Evolutionary conservation across 805 yeast species (phyloP), one percentile per base, ranked within the genome.

Genomic region (Starmerella etchellsii): DNA sequence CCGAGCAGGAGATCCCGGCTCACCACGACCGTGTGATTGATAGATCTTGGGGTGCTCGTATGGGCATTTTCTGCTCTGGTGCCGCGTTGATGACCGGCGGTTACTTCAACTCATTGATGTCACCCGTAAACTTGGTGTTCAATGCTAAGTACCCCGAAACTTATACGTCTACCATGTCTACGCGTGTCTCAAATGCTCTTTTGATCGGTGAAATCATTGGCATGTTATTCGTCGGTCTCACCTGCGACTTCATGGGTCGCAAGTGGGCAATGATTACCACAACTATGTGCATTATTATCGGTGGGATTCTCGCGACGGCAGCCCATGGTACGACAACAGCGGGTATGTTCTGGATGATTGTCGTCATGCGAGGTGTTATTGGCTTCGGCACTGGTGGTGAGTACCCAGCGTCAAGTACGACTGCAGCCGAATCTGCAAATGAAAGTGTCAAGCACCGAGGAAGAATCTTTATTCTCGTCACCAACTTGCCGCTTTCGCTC

Each of bases 381-480:
- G 93, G 91, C 36, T 73, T 78, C 48, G 91, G 88, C 46, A 71
- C 78, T 43, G 85, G 85, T 47, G 83, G 83, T 27, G 85, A 79
- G 56, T 79, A 78, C 54, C 78, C 81, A 10, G 76, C 80, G 1
- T 73, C 78, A 19, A 73, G 82, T 0, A 72, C 77, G 2, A 65
- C 79, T n/a, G 80, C 83, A 2, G 72, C 76, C 34, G 85, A 79
- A 54, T 78, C 84, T 25, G 81, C 83, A 9, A 78, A 80, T 55
- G 47, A 40, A n/a, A 39, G 43, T 16, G 22, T 43, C 34, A 67
- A 74, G 5, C 66, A 68, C 53, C 47, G 52, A 7, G 67, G 91
- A 56, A 87, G 91, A 39, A 74, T 70, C 15, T 76, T 79, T 52
- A 68, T 72, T 30, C 49, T 81, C 56, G 79, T 75, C 25, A 80